Evolutionary conservation across 345 rosid genomes (phyloP), one percentile per base, ranked within the genome.

Genomic region (Acer campestre): DNA sequence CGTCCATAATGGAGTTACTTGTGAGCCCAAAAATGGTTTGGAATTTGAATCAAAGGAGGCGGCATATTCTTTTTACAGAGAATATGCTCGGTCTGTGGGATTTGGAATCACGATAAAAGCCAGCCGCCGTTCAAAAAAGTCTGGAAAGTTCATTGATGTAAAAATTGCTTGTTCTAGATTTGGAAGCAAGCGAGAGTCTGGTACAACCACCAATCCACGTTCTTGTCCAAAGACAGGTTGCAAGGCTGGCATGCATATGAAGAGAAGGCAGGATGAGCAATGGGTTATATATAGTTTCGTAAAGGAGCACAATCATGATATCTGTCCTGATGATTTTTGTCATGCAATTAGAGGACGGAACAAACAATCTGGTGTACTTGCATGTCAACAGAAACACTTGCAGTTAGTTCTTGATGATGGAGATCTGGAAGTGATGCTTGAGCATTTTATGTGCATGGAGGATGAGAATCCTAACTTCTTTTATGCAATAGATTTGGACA

Each of bases 91-190:
- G 38, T 86, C 85, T 25, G 78, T 79, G 56, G 89, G 86, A 59
- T 86, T 86, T 67, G 85, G 85, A 73, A 81, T 86, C 82, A 86
- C 89, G 16, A 86, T 86, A 56, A 86, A 83, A 75, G 83, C 86
- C 3, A 86, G 89, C 44, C 86, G 89, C 9, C 86, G 86, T 62
- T 86, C 89, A 9, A 86, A 86, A 83, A 86, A 70, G n/a, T 79
- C 85, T 42, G 87, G 87, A 18, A 86, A 86, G 58, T 86, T 86
- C 65, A 86, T 84, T 78, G 89, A 86, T 76, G 87, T 86, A 18
- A 86, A 86, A 72, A 75, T 86, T 80, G 85, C 87, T 22, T 86
- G 85, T 82, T 86, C 89, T 49, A 82, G 87, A 63, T 86, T 84
- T 74, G 89, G 89, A 75, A 84, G 73, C 80, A 86, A 74, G 80